phyloP scores from a whole-genome alignment of 225 moss, liverwort and hornwort genomes.

The Thuidium tamariscinum region DNA sequence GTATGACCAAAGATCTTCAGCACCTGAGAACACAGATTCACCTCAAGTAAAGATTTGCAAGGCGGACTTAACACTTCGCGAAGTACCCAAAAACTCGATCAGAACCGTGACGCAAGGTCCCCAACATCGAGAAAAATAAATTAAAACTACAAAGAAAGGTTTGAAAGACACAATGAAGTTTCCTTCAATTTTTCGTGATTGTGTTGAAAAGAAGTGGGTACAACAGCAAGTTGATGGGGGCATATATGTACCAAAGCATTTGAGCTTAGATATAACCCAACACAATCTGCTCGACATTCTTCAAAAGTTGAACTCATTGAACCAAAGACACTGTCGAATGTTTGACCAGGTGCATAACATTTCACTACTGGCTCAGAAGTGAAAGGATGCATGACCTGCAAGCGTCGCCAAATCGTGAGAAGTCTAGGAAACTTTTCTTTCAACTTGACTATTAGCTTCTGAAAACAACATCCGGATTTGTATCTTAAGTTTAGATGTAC shows the following conservation, averaged over 20 bases:
- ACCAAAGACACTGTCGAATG: constrained; percentile 62
- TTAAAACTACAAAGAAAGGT: neutral
- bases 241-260: constrained; percentile 24
- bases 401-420: neutral
- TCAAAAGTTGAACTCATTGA: constrained; percentile 46
- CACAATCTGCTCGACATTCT: constrained; percentile 75
- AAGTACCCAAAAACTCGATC: neutral
- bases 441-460: neutral
- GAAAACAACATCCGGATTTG: neutral
- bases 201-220: neutral
- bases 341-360: constrained; percentile 57
- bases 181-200: neutral
- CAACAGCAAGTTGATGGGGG: neutral
- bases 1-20: constrained; percentile 55
- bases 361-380: constrained; percentile 24
- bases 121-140: neutral
- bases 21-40: constrained; percentile 17
- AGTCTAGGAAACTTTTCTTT: neutral
- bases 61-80: neutral
- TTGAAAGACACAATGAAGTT: neutral
- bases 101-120: neutral
- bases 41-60: neutral
- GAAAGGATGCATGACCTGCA: constrained; percentile 52
- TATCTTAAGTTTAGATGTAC: neutral
- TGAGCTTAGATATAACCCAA: constrained; percentile 51